Conservation (phyloP, 1,139 yeast genomes). For the Lodderomyces beijingensis region DNA sequence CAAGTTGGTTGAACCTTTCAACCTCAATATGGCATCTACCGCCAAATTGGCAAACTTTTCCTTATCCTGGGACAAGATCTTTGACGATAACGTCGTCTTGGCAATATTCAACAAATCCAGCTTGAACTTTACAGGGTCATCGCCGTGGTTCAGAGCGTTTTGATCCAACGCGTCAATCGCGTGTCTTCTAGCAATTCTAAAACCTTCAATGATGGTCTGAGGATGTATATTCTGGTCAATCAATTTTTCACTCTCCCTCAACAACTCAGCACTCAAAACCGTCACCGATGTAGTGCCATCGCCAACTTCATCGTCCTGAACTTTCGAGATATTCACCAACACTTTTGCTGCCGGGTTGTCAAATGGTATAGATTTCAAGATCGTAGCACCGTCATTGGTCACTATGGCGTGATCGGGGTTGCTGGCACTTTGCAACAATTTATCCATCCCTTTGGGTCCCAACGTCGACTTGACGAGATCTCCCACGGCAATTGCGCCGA, state of each 20-base stretch:
- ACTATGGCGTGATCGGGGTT: conserved; percentile 69
- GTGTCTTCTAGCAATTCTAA: conserved; percentile 78
- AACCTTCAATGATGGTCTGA: conserved; percentile 95
- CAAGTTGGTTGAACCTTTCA: conserved; percentile 90
- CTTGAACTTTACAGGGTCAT: conserved; percentile 59
- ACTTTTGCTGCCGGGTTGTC: conserved; percentile 99
- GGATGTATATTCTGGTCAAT: conserved; percentile 95
- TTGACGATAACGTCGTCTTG: conserved; percentile 88
- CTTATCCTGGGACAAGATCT: conserved; percentile 91
- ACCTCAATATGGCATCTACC: conserved; percentile 88
- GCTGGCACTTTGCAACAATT: conserved; percentile 81
- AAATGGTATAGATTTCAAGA: conserved; percentile 86
- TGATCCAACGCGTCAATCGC: conserved; percentile 78
- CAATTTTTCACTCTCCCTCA: conserved; percentile 92
- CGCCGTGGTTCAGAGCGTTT: conserved; percentile 72
- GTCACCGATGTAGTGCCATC: conserved; percentile 99
- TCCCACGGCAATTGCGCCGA: conserved; percentile 98
- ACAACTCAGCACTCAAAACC: conserved; percentile 83
- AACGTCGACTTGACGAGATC: conserved; percentile 92
- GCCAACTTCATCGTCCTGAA: conserved; percentile 98
- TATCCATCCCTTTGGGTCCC: conserved; percentile 99
- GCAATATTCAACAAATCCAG: conserved; percentile 83
- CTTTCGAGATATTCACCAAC: conserved; percentile 89
- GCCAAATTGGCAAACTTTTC: conserved; percentile 85
- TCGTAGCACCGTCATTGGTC: conserved; percentile 98